Evolutionary conservation across 805 yeast genomes (phyloP).

Genomic region (Lipomyces chichibuensis): DNA sequence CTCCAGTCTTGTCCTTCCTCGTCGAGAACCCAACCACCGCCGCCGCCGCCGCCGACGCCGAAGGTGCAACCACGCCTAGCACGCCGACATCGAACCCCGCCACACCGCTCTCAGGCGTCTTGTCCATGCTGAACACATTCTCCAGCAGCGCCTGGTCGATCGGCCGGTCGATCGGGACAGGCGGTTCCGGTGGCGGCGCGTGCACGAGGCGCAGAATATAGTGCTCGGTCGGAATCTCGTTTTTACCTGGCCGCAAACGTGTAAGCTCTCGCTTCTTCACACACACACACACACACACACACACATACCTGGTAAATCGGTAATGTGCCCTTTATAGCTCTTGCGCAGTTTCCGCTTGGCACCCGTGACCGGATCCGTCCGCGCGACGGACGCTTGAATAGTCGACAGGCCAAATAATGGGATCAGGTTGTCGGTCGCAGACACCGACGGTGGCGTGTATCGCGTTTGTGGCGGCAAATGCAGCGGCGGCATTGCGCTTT

Average conservation of each 20-base stretch:
- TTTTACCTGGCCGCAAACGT: conserved; percentile 41
- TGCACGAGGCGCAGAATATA: conserved; percentile 34
- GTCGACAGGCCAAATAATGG: conserved; percentile 66
- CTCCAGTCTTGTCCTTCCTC: conserved; percentile 7
- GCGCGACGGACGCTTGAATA: conserved; percentile 77
- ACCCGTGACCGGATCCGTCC: conserved; percentile 84
- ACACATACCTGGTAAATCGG: conserved; percentile 68
- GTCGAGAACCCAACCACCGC: conserved; percentile 1
- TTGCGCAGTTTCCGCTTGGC: conserved; percentile 92
- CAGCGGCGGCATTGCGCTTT: conserved; percentile 27
- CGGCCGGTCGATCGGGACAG: background rate
- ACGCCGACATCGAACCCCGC: conserved; percentile 75
- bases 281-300: too few species aligned
- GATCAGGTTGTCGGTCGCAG: conserved; percentile 74
- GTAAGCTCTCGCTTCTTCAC: too few species aligned
- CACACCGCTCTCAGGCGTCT: conserved; percentile 67
- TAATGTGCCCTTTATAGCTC: conserved; percentile 90
- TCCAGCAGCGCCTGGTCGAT: conserved; percentile 53
- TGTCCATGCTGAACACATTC: conserved; percentile 61
- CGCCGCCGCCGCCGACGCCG: conserved; percentile 14
- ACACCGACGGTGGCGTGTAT: conserved; percentile 38
- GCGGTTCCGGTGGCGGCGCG: conserved; percentile 29
- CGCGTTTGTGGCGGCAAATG: conserved; percentile 25
- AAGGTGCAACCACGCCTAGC: conserved; percentile 48
- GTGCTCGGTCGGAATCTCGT: conserved; percentile 45